Base-by-base conservation (phyloP, 139 green algal genomes). In the Deuterostichococcus epilithicus region DNA sequence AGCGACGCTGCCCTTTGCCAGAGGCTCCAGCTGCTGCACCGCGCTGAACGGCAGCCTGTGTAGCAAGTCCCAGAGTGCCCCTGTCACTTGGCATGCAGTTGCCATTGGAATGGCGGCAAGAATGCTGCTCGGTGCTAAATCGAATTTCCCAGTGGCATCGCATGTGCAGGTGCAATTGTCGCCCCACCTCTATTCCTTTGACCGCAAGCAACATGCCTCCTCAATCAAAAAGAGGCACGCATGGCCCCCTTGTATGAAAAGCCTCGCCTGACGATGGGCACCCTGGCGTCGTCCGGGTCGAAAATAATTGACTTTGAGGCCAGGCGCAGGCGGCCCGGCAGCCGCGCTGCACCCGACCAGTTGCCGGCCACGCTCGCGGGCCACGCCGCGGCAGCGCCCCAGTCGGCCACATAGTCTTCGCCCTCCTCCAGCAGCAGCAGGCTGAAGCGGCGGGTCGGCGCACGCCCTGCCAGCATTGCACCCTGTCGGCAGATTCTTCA, bases 381-480 rank as follows among this genome's bases (percentile, higher is more conserved):
- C 87, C 86, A 92, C 23, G 47, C 76, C 60, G 78, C 84, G 6
- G n/a, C 30, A 0, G 76, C 90, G 26, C 89, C 85, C 84, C 84
- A 95, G 78, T 96, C 90, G 30, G 77, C 68, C 30, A 94, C 81
- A 78, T 94, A 95, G 44, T 88, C 76, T 70, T 96, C 91, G 3
- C 88, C 87, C 72, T 97, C 94, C 59, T 97, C 91, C 26, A 97
- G 82, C 52, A 97, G 90, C 75, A 97, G 85, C 67, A 96, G 83
- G 23, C 79, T 89, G 82, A 97, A 97, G 33, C 93, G 85, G 42
- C 83, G 84, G 23, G 78, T 52, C 28, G 65, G 71, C 63, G 60
- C 76, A 28, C 72, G 65, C 32, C 60, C 60, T 2, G 72, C 76
- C 52, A 86, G 89, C 87, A 92, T 93, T 22, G 73, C 37, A 23